Evolutionary conservation across 1,139 yeast genomes (phyloP), one percentile per base, ranked within the genome.

Genomic region (Torulaspora pretoriensis): DNA sequence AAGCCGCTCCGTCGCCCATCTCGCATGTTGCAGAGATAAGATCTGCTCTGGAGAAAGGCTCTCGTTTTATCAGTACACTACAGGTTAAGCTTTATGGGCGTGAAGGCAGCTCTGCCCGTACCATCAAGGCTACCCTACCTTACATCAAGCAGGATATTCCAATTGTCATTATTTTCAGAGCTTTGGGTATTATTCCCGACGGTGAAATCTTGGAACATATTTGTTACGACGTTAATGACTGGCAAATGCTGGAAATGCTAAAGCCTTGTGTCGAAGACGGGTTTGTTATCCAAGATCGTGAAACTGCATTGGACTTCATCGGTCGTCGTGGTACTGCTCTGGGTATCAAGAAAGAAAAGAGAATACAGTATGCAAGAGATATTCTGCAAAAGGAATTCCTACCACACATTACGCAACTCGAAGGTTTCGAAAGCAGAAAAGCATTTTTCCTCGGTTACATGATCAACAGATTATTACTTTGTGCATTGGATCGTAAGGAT

Each of bases 181-280:
- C 99, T 13, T 75, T 94, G 53, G 99, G 99, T 57, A 94, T 92
- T 45, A 97, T 94, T 19, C 97, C 97, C 22, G 99, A 92, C 73
- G 97, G 98, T 67, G 99, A 94, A 72, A 94, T 92, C 61, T 74
- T 94, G 59, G 97, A 92, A 68, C 98, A 92, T 68, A 92, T 92
- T 48, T 94, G 98, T 72, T 94, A 90, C 67, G 99, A 92, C 68
- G 90, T 90, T 47, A 86, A 84, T 57, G 99, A 92, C 72, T 90
- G 97, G 96, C 98, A 92, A 70, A 94, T 94, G 98, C 78, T 92
- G 69, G 99, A 94, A 71, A 88, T 92, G 95, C 77, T 94, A 63
- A 94, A 92, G 67, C 98, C 99, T 3, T 92, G 98, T 78, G 95
- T 94, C 52, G 99, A 94, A 68, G 98, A 94, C 72, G 98, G 97